Base-by-base conservation (phyloP, 139 green algal genomes). In the Coccomyxa sp. region DNA sequence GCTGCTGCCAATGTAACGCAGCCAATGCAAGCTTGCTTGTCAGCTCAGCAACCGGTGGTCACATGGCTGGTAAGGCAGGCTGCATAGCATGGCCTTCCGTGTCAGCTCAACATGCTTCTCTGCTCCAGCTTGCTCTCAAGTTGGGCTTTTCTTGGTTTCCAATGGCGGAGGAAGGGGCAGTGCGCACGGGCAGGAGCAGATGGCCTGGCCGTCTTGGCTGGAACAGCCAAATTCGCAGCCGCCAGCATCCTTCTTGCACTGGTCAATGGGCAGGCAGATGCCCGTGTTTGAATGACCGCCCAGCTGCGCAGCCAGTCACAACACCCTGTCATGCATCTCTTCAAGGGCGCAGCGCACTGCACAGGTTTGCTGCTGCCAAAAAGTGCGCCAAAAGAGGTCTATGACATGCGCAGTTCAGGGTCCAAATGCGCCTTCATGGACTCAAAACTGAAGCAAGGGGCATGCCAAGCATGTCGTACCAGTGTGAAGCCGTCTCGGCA, bases 401-500 rank as follows among this genome's bases (percentile, higher is more conserved):
- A 51, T 51, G 38, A 51, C 38, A 51, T 51, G 38, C 38, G 7
- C 38, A 51, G 7, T 51, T 51, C 38, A 51, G 38, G 38, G 38
- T 51, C 38, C 38, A 51, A 51, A 7, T 51, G 63, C 67, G 78
- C 78, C 63, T 77, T 12, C 9, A 11, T 71, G 18, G 63, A 9
- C 63, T 14, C n/a, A n/a, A n/a, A n/a, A n/a, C n/a, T 71, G 63
- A 71, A 25, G 63, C 21, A 71, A 25, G 63, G 18, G 63, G 18
- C 18, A 25, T 71, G 9, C 18, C 63, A 71, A 25, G 63, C 60
- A 68, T 68, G 14, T 16, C 82, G 77, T 71, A 87, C 87, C 87
- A 91, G 80, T 1, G 77, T 87, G 82, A 86, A 91, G 1, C 88
- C 88, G 18, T 59, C 59, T 31, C 78, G 77, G 83, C 88, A 91